phyloP scores from a whole-genome alignment of 176 grass and related monocot genomes.

The Musa itinerans region DNA sequence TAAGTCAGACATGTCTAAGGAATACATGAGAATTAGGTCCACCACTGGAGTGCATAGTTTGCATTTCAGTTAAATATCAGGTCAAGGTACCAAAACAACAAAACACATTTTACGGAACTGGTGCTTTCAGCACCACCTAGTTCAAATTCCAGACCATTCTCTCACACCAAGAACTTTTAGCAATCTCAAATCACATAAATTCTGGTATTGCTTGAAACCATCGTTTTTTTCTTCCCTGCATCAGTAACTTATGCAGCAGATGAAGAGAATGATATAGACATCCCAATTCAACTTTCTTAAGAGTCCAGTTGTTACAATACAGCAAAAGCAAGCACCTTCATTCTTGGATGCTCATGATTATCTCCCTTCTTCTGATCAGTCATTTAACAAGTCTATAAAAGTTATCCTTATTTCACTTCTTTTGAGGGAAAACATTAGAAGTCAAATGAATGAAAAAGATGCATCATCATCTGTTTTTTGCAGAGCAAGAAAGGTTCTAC shows the following conservation, averaged over 20 bases:
- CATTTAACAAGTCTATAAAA: not conserved
- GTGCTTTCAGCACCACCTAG: not conserved
- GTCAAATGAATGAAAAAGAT: not conserved
- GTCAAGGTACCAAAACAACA: not conserved
- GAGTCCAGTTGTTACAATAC: not conserved
- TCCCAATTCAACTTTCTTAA: not conserved
- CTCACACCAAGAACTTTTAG: not conserved
- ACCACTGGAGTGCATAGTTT: not conserved
- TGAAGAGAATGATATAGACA: no score
- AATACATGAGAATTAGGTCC: not conserved
- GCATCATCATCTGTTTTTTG: not conserved
- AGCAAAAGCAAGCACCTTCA: not conserved
- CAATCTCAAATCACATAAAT: no score
- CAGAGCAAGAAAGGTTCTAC: conserved; percentile 24
- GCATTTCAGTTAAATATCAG: not conserved
- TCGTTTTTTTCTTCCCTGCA: not conserved
- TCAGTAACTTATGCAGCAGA: no score
- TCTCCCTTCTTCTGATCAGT: not conserved
- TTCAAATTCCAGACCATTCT: not conserved
- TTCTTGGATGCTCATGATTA: not conserved
- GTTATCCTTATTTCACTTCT: no score
- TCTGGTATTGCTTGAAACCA: not conserved
- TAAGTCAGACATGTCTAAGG: no score
- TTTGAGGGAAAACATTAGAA: not conserved
- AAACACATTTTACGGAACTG: not conserved